phyloP scores from a whole-genome alignment of 352 stramenopile genomes.

The Phytophthora boehmeriae region DNA sequence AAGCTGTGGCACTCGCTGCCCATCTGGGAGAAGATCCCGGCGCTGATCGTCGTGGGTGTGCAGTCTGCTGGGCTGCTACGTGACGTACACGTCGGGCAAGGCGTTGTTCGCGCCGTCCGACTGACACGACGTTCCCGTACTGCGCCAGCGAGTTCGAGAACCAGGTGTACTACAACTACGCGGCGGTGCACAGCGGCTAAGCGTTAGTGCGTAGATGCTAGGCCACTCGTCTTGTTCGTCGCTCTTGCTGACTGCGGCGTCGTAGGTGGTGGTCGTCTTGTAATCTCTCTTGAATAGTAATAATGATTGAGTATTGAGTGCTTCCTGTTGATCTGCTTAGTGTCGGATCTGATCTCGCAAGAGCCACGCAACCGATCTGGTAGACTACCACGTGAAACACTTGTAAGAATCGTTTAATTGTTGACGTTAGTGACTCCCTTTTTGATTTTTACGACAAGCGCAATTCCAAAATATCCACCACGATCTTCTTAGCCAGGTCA shows the following conservation, averaged over 20 bases:
- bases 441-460: too few species aligned
- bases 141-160: conserved; percentile 30
- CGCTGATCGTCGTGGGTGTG: conserved; percentile 18
- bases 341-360: not conserved
- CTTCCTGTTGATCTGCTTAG: not conserved
- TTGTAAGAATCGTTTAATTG: too few species aligned
- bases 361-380: too few species aligned
- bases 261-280: conserved; percentile 6
- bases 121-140: conserved; percentile 23
- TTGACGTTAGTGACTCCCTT: too few species aligned
- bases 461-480: too few species aligned
- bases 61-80: conserved; percentile 24
- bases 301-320: conserved; percentile 12
- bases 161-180: conserved; percentile 29
- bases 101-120: conserved; percentile 21
- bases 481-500: too few species aligned
- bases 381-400: too few species aligned
- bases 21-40: conserved; percentile 21
- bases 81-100: conserved; percentile 17
- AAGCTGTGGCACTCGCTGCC: conserved; percentile 30
- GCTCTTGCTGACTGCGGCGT: not conserved
- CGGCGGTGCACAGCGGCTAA: conserved; percentile 17
- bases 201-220: not conserved
- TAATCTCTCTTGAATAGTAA: conserved; percentile 9
- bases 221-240: not conserved